These are phyloP conservation scores for Quercus dentata DNA, from an alignment of 306 rosid genomes.

Conservation along the genomic window DNA sequence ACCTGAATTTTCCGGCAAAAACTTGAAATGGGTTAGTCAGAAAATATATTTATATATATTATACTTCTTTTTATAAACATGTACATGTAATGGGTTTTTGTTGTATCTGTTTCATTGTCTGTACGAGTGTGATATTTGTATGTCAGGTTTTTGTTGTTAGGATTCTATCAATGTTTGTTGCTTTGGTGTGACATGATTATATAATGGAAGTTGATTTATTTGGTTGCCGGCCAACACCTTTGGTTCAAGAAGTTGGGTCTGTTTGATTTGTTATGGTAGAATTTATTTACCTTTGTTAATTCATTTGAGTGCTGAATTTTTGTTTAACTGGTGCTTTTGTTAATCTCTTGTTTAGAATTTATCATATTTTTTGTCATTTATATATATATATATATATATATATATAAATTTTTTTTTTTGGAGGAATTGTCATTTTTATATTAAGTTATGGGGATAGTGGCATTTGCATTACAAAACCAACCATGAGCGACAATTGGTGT, in stretches of 20 bases:
- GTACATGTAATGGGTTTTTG: not conserved
- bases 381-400: too few relatives aligned
- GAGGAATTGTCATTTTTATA: too few relatives aligned
- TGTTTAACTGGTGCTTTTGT: too few relatives aligned
- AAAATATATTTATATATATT: too few relatives aligned
- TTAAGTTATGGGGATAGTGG: too few relatives aligned
- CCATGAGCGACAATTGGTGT: too few relatives aligned
- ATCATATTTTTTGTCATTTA: too few relatives aligned
- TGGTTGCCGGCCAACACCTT: not conserved
- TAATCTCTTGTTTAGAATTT: too few relatives aligned
- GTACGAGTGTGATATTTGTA: not conserved
- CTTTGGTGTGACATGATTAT: not conserved
- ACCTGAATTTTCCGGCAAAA: not conserved
- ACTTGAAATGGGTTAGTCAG: slow-evolving; percentile 17
- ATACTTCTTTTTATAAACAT: not conserved
- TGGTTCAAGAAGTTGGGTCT: not conserved
- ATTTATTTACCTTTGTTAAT: not conserved
- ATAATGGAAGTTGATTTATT: not conserved
- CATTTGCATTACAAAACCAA: too few relatives aligned
- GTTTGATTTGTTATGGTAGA: not conserved
- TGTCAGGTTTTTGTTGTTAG: not conserved
- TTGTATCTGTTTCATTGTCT: not conserved
- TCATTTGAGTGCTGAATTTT: too few relatives aligned
- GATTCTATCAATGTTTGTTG: not conserved
- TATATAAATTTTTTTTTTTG: too few relatives aligned